These are phyloP conservation scores for Hura crepitans DNA, from an alignment of 441 rosid genomes.

Conservation along the genomic window DNA sequence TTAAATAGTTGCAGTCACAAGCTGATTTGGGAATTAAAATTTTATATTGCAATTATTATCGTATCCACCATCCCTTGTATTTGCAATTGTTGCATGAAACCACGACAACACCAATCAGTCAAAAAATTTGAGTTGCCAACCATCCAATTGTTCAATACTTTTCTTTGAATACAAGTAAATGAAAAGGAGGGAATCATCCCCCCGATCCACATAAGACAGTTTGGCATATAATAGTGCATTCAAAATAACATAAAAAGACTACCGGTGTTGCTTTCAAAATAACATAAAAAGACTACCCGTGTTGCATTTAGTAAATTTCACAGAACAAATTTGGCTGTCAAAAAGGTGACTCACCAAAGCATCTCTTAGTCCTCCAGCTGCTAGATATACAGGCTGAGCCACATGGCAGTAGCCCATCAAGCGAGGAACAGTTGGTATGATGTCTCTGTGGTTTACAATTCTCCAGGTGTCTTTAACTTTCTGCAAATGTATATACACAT, in stretches of 20 bases:
- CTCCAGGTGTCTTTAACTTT: constrained; percentile 94
- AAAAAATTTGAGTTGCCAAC: background rate
- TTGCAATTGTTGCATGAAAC: background rate
- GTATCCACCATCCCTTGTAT: background rate
- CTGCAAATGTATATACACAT: constrained; percentile 36
- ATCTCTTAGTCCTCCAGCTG: constrained; percentile 56
- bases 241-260: no score
- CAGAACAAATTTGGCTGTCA: background rate
- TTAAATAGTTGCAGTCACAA: constrained; percentile 11
- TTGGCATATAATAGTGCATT: background rate
- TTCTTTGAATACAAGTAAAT: background rate
- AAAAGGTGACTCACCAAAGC: constrained; percentile 49
- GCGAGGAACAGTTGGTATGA: constrained; percentile 90
- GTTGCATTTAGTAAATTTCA: background rate
- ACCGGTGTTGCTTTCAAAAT: no score
- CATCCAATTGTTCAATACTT: background rate
- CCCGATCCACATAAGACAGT: background rate
- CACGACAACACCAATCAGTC: background rate
- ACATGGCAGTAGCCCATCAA: constrained; percentile 98
- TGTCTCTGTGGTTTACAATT: constrained; percentile 93
- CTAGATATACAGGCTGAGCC: constrained; percentile 84
- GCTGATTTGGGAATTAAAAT: background rate
- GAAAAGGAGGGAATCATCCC: background rate
- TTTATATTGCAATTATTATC: background rate
- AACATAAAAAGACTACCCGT: no score